Evolutionary conservation across 2,329 filamentous ascomycete genomes (phyloP), one percentile per base, ranked within the genome.

Genomic region (Trichoderma aggressivum): DNA sequence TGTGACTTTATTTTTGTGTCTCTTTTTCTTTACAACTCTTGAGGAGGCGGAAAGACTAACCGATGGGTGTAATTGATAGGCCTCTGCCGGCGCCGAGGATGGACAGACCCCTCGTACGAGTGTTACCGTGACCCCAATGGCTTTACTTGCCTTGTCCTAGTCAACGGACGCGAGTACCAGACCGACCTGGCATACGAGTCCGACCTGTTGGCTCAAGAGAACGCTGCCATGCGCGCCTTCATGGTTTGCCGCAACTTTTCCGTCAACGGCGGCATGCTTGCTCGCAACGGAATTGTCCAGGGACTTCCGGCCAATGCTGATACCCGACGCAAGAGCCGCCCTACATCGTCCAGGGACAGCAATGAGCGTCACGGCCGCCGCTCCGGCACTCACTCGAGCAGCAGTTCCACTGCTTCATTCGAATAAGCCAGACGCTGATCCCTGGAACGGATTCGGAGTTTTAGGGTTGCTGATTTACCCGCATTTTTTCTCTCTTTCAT

Each of bases 181-280:
- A 97, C 94, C 56, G 94, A 97, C 81, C 88, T 92, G 47, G 88
- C 91, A 74, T 97, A 96, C 83, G 90, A 92, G 80, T 92, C 91
- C 73, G 92, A 95, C 80, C 85, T 88, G 62, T 86, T 97, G 75
- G 95, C 95, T 60, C 93, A 94, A 79, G 94, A 98, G 81, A 96
- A 95, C 77, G 95, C 95, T 30, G 95, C 95, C 72, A 97, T 97
- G 89, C 92, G 94, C 73, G 95, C 95, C 71, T 98, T 97, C 83
- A 95, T 97, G 89, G 96, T 98, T 75, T 98, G 95, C 86, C 92
- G 94, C 74, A 97, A 97, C 86, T 98, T 98, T 84, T 97, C 94
- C 70, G 93, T 97, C 81, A 98, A 97, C 80, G 94, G 97, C 77
- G 95, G 95, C 80, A 97, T 97, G 94, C 85, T 91, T 74, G 89